Evolutionary conservation across 2,329 filamentous ascomycete genomes (phyloP).

Genomic region (Plectosphaerella cucumerina): DNA sequence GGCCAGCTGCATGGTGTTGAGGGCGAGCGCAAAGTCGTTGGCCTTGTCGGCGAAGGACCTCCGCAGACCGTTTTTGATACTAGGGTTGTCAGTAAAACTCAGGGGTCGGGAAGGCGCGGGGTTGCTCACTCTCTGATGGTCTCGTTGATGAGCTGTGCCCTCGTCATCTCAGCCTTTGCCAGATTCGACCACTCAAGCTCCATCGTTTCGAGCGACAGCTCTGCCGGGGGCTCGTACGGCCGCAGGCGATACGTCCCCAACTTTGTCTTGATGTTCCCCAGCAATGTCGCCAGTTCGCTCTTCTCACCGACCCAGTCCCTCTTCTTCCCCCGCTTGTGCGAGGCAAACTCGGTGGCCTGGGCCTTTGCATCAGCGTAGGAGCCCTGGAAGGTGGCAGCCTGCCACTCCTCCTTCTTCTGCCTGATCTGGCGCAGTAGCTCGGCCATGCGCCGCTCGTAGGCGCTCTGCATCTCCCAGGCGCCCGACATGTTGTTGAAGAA

Average conservation of each 20-base stretch:
- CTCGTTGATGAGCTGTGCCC: conserved; percentile 94
- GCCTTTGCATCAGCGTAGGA: conserved; percentile 90
- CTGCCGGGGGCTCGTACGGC: conserved; percentile 83
- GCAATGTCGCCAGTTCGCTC: conserved; percentile 84
- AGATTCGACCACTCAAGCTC: conserved; percentile 79
- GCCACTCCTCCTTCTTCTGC: conserved; percentile 72
- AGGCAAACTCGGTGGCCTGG: conserved; percentile 75
- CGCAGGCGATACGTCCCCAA: conserved; percentile 88
- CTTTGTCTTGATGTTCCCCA: conserved; percentile 99
- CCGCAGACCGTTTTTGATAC: conserved; percentile 91
- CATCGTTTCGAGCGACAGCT: conserved; percentile 76
- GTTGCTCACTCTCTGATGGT: conserved; percentile 81
- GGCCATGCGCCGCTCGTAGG: conserved; percentile 87
- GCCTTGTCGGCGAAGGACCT: conserved; percentile 96
- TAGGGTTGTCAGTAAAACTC: conserved; percentile 29
- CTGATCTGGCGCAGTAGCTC: conserved; percentile 72
- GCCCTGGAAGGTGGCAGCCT: conserved; percentile 77
- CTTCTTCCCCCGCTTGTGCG: conserved; percentile 90
- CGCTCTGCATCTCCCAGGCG: conserved; percentile 99
- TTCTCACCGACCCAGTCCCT: conserved; percentile 97
- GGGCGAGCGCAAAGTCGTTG: conserved; percentile 92
- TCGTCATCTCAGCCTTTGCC: conserved; percentile 78
- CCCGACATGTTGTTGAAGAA: conserved; percentile 99
- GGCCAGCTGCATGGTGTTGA: conserved; percentile 91
- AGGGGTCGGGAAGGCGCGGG: not conserved